Conservation (phyloP, 1,284 basidiomycete species). For the Microbotryomycetes sp. region DNA sequence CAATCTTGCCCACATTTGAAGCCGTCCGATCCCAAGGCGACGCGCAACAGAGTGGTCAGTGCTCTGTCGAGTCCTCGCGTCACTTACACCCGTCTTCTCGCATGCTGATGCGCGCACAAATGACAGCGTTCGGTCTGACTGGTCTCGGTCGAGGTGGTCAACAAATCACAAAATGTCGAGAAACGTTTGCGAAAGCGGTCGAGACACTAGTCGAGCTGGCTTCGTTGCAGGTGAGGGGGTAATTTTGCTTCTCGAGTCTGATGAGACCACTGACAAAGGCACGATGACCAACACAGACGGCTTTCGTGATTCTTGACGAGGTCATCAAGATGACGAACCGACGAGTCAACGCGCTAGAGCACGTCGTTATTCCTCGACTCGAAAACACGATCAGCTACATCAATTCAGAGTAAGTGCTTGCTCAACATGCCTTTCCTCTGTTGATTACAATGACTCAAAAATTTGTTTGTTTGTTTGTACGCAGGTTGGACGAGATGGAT, state of each 20-base stretch:
- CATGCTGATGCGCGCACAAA: neutral
- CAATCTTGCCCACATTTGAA: conserved; percentile 93
- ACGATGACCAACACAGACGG: conserved; percentile 57
- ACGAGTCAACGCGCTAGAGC: conserved; percentile 97
- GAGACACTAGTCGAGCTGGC: conserved; percentile 96
- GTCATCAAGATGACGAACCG: conserved; percentile 98
- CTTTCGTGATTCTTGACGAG: conserved; percentile 97
- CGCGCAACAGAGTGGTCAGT: conserved; percentile 53
- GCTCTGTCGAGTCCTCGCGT: conserved; percentile 11
- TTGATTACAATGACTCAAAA: neutral
- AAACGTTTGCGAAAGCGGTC: conserved; percentile 94
- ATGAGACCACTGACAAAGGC: neutral
- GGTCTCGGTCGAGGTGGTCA: conserved; percentile 95
- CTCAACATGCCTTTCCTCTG: neutral
- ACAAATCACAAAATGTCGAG: conserved; percentile 85
- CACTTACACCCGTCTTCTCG: neutral
- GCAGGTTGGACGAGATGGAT: conserved; percentile 83
- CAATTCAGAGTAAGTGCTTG: conserved; percentile 52
- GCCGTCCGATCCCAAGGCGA: conserved; percentile 60
- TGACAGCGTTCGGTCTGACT: conserved; percentile 89
- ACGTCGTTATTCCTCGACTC: conserved; percentile 89
- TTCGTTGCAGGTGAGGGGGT: conserved; percentile 59
- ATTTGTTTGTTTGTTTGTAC: neutral
- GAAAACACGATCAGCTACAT: conserved; percentile 99
- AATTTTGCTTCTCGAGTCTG: neutral